Conservation (phyloP, 1,284 basidiomycete genomes). For the Waitea zeae region DNA sequence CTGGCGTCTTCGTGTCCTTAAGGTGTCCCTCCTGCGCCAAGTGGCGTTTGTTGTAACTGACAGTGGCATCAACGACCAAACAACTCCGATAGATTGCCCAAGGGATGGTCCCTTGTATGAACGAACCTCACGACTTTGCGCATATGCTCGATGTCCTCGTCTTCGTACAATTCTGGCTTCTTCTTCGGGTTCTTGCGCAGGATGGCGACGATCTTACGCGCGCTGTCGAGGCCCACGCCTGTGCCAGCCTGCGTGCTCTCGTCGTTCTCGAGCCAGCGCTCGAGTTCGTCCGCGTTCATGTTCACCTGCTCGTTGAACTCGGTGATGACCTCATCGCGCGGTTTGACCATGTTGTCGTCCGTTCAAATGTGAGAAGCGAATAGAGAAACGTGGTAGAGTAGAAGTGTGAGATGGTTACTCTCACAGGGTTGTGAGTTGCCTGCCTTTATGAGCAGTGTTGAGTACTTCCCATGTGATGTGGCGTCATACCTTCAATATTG, state of each 20-base stretch:
- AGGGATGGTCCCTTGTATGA: too few species aligned
- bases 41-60: constrained; percentile 16
- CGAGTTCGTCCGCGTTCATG: constrained; percentile 17
- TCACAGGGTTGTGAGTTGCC: too few species aligned
- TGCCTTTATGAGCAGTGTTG: too few species aligned
- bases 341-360: constrained; percentile 10
- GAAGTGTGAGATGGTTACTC: too few species aligned
- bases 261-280: constrained; percentile 16
- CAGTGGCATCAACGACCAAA: constrained; percentile 1
- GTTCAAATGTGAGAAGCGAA: background rate
- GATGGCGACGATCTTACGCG: constrained; percentile 17
- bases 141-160: constrained; percentile 18
- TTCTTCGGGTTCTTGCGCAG: constrained; percentile 17
- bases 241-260: constrained; percentile 17
- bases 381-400: too few species aligned
- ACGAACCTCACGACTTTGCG: constrained; percentile 18
- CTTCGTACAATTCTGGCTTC: constrained; percentile 15
- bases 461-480: too few species aligned
- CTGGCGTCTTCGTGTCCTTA: too few species aligned
- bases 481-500: too few species aligned
- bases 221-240: constrained; percentile 18
- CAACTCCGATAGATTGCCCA: background rate
- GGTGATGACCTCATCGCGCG: constrained; percentile 13
- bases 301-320: constrained; percentile 16
- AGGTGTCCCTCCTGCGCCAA: too few species aligned